These are phyloP conservation scores for Bassia scoparia DNA, from an alignment of 148 eudicot species.

Conservation along the genomic window DNA sequence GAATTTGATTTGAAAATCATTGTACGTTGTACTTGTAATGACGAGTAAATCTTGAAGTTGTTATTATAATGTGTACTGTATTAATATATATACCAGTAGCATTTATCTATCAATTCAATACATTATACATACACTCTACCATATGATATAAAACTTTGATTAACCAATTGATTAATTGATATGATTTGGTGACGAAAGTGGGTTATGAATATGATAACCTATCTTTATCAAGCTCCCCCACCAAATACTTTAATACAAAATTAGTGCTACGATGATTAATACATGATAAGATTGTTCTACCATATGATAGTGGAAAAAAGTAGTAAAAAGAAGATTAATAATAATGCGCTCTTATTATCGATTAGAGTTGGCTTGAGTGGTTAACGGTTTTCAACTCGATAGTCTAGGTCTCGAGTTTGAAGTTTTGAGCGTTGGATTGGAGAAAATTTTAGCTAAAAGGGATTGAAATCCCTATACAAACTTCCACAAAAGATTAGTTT, in stretches of 20 bases:
- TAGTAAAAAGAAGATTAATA: slow-evolving; percentile 12
- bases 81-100: too few relatives aligned
- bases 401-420: too few relatives aligned
- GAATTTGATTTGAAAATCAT: not conserved
- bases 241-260: slow-evolving; percentile 16
- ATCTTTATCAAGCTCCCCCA: not conserved
- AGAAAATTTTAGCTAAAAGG: too few relatives aligned
- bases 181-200: slow-evolving; percentile 10
- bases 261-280: slow-evolving; percentile 27
- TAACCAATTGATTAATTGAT: too few relatives aligned
- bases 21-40: too few relatives aligned
- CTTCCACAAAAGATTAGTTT: too few relatives aligned
- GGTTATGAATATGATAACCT: slow-evolving; percentile 16
- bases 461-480: too few relatives aligned
- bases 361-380: too few relatives aligned
- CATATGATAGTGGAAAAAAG: not conserved
- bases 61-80: not conserved
- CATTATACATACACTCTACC: too few relatives aligned
- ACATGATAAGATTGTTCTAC: slow-evolving; percentile 30
- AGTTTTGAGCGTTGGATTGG: too few relatives aligned
- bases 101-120: too few relatives aligned
- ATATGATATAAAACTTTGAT: slow-evolving; percentile 3
- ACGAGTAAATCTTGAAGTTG: not conserved
- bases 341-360: slow-evolving; percentile 18
- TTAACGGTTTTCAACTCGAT: too few relatives aligned